Conservation (phyloP, 192 early-diverging fungal genomes). For the Dissophora globulifera region DNA sequence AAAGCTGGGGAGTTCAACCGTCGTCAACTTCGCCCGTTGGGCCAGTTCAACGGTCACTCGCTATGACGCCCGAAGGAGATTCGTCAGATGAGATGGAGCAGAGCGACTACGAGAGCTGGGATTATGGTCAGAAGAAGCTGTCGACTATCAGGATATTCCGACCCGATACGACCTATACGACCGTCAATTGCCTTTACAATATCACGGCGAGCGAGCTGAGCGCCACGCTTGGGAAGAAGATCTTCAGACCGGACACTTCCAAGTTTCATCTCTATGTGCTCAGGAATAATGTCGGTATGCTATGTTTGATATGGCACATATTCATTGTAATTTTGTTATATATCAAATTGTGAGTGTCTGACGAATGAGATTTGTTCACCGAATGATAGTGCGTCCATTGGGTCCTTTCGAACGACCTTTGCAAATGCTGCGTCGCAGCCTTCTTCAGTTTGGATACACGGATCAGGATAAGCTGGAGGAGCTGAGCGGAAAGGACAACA, state of each 20-base stretch:
- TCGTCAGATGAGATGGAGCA: constrained; percentile 40
- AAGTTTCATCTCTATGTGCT: constrained; percentile 58
- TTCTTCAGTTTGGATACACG: constrained; percentile 86
- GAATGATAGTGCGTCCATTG: constrained; percentile 87
- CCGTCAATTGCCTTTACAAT: constrained; percentile 72
- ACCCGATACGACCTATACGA: constrained; percentile 83
- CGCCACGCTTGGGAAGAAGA: constrained; percentile 81
- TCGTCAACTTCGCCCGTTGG: constrained; percentile 1
- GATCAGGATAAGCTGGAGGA: constrained; percentile 81
- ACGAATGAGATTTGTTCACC: too few species aligned
- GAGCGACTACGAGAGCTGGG: constrained; percentile 47
- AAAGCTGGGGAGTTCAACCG: constrained; percentile 48
- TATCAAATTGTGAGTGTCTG: too few species aligned
- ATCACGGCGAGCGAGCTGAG: constrained; percentile 80
- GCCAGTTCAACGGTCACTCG: constrained; percentile 18
- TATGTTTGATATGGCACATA: too few species aligned
- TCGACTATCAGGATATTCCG: constrained; percentile 79
- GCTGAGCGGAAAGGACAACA: constrained; percentile 87
- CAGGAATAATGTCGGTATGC: constrained; percentile 55
- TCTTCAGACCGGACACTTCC: constrained; percentile 79
- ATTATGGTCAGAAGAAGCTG: constrained; percentile 27
- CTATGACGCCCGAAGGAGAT: constrained; percentile 23
- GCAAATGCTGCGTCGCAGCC: constrained; percentile 74
- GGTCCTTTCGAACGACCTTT: constrained; percentile 77
- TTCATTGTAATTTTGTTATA: too few species aligned